Conservation (phyloP, 768 basidiomycete genomes). For the Antrodiella citrinella region DNA sequence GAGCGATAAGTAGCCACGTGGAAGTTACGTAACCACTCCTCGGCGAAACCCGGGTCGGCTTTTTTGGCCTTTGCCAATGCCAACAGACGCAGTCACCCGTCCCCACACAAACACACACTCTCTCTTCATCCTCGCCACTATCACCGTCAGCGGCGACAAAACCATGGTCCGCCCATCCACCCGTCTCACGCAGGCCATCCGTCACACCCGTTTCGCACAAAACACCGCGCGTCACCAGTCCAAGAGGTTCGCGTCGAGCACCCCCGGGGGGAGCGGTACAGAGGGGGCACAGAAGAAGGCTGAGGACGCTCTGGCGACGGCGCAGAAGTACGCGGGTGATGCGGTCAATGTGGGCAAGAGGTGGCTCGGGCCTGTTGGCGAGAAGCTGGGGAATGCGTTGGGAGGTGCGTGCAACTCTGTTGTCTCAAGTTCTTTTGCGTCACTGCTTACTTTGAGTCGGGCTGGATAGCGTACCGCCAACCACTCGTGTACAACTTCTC, state of each 20-base stretch:
- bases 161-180: slow-evolving; percentile 19
- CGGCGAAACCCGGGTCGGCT: slow-evolving; percentile 9
- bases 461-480: slow-evolving; percentile 57
- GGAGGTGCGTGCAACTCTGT: slow-evolving; percentile 31
- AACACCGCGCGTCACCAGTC: slow-evolving; percentile 11
- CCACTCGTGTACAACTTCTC: slow-evolving; percentile 73
- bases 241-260: slow-evolving; percentile 19
- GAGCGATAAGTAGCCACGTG: too few relatives aligned
- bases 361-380: slow-evolving; percentile 39
- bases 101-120: slow-evolving; percentile 11
- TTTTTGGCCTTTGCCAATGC: slow-evolving; percentile 7
- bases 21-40: not conserved
- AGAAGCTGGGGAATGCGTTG: slow-evolving; percentile 51
- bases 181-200: slow-evolving; percentile 19
- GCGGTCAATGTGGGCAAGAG: slow-evolving; percentile 43
- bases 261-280: slow-evolving; percentile 18
- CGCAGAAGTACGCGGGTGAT: slow-evolving; percentile 49
- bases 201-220: slow-evolving; percentile 14
- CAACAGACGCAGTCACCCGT: slow-evolving; percentile 12
- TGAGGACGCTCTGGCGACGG: slow-evolving; percentile 53
- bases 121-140: slow-evolving; percentile 8
- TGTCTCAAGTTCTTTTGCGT: slow-evolving; percentile 23
- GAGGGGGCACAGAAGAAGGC: slow-evolving; percentile 61
- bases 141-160: slow-evolving; percentile 7
- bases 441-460: not conserved